Evolutionary conservation across 768 basidiomycete species (phyloP).

Genomic region (Kwoniella dendrophila): DNA sequence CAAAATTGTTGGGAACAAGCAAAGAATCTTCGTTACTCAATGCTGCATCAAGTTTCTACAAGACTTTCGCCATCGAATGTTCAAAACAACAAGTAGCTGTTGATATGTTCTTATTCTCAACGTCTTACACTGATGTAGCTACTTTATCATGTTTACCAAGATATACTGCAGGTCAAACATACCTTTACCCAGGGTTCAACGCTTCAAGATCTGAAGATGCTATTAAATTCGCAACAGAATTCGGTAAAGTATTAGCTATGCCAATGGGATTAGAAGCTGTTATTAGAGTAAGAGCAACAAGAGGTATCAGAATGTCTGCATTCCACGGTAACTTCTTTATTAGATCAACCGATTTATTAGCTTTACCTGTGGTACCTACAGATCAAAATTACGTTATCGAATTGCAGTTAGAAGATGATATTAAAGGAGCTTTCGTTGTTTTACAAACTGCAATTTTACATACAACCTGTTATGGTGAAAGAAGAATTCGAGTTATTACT

Average conservation of each 20-base stretch:
- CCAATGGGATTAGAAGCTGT: conserved; percentile 96
- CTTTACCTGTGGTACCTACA: conserved; percentile 93
- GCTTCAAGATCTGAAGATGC: conserved; percentile 92
- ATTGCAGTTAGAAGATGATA: conserved; percentile 89
- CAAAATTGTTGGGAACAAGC: conserved; percentile 89
- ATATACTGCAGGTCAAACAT: conserved; percentile 97
- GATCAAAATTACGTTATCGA: conserved; percentile 97
- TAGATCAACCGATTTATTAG: conserved; percentile 91
- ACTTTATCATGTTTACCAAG: conserved; percentile 85
- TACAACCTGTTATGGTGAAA: conserved; percentile 82
- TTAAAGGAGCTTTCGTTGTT: conserved; percentile 87
- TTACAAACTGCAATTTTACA: conserved; percentile 93
- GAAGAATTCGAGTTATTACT: conserved; percentile 88
- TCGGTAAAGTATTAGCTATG: conserved; percentile 87
- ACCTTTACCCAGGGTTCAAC: conserved; percentile 98
- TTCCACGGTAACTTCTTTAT: conserved; percentile 99
- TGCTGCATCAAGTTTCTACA: conserved; percentile 94
- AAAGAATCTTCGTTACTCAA: conserved; percentile 95
- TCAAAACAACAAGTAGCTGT: conserved; percentile 95
- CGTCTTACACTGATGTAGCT: conserved; percentile 91
- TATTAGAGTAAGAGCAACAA: conserved; percentile 95
- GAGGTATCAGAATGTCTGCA: conserved; percentile 91
- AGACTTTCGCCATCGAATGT: conserved; percentile 97
- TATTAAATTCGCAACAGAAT: conserved; percentile 96
- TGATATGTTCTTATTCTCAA: conserved; percentile 98